Conservation (phyloP, 2,329 filamentous ascomycete genomes). For the Phyllosticta citrichinensis region DNA sequence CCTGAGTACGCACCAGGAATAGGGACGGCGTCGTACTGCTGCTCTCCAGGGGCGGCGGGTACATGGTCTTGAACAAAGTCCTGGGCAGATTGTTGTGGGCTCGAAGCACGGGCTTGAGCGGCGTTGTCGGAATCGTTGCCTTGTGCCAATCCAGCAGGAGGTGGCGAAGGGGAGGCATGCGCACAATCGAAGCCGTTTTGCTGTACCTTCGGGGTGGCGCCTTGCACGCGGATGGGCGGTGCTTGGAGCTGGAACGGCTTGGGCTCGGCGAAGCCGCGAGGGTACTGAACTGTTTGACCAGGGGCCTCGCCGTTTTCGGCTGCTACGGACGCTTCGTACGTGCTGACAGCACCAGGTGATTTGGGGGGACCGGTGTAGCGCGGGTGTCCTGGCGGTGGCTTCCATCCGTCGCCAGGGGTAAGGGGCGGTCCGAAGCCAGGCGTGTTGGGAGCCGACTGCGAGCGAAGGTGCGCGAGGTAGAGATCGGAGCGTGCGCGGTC, state of each 20-base stretch:
- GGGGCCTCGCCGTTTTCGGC: slow-evolving; percentile 43
- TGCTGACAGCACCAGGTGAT: background rate
- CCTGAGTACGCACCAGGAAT: slow-evolving; percentile 75
- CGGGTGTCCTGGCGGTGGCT: slow-evolving; percentile 34
- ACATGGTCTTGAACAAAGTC: slow-evolving; percentile 53
- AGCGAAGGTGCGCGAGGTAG: slow-evolving; percentile 60
- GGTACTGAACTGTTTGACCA: slow-evolving; percentile 36
- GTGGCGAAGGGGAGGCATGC: background rate
- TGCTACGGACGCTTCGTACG: slow-evolving; percentile 25
- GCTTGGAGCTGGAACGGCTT: slow-evolving; percentile 78
- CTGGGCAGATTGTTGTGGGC: slow-evolving; percentile 15
- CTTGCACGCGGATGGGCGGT: slow-evolving; percentile 68
- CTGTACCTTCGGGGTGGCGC: slow-evolving; percentile 60
- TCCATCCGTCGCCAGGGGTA: slow-evolving; percentile 40
- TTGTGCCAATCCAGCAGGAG: background rate
- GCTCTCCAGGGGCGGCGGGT: slow-evolving; percentile 65
- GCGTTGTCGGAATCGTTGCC: slow-evolving; percentile 4
- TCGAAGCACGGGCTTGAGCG: slow-evolving; percentile 14
- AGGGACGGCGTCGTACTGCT: slow-evolving; percentile 73
- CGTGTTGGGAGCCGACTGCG: slow-evolving; percentile 89
- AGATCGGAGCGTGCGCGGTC: slow-evolving; percentile 91
- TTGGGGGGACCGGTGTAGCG: slow-evolving; percentile 28
- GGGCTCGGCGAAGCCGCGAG: slow-evolving; percentile 35
- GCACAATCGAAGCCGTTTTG: slow-evolving; percentile 50
- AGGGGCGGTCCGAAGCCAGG: slow-evolving; percentile 68